Evolutionary conservation across 208 protist species (phyloP).

Genomic region (Trypanosoma lewisi): DNA sequence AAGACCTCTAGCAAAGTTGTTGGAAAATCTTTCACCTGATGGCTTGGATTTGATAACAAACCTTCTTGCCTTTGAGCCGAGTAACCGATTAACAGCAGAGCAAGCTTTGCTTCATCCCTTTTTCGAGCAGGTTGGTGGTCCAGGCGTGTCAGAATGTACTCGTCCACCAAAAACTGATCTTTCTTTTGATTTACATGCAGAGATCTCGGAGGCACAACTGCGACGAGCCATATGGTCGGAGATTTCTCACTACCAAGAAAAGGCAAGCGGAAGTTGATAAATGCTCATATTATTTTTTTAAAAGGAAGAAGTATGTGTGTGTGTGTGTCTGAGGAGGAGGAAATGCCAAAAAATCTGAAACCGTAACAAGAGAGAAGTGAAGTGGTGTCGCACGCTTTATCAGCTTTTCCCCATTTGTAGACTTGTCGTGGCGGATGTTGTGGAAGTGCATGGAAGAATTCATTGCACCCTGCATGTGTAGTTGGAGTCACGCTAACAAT

Average conservation of each 20-base stretch:
- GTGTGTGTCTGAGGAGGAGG: too few species aligned
- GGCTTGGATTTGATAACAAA: conserved; percentile 84
- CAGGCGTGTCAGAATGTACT: conserved; percentile 34
- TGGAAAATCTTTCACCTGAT: conserved; percentile 55
- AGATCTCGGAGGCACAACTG: conserved; percentile 86
- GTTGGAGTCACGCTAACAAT: not conserved
- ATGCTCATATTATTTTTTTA: too few species aligned
- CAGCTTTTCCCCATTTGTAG: not conserved
- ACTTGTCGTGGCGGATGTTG: not conserved
- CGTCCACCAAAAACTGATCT: conserved; percentile 55
- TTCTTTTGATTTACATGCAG: conserved; percentile 79
- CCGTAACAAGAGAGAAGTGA: not conserved
- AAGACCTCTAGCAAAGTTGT: conserved; percentile 50
- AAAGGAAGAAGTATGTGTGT: conserved; percentile 11
- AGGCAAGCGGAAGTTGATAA: too few species aligned
- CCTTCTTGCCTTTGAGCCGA: conserved; percentile 91
- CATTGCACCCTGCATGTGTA: not conserved
- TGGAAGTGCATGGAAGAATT: not conserved
- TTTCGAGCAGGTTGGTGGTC: conserved; percentile 60
- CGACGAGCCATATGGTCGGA: conserved; percentile 81
- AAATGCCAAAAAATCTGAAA: not conserved
- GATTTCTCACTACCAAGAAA: conserved; percentile 54
- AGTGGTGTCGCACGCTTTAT: not conserved
- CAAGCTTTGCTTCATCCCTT: conserved; percentile 87
- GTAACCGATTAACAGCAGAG: conserved; percentile 83